Evolutionary conservation across 129 eudicot species (phyloP), one percentile per base, ranked within the genome.

Genomic region (Lonicera japonica): DNA sequence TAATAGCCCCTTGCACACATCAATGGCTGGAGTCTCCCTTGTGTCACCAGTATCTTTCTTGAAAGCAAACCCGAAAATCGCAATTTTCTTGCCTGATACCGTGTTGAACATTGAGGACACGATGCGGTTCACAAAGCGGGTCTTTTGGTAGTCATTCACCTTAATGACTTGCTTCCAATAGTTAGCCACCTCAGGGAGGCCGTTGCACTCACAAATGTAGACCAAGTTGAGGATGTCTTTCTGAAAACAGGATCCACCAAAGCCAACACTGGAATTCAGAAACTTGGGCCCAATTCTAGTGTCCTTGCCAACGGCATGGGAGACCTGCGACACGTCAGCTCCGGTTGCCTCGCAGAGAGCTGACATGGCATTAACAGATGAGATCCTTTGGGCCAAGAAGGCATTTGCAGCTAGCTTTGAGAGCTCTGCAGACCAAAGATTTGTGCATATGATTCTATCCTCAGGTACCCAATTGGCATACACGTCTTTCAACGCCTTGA

Each of bases 381-480:
- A 86, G 67, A 86, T 82, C 72, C 95, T 70, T 24, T 86, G 89
- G 12, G 95, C 95, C 81, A 86, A 69, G 66, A 86, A 86, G 10
- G 95, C 95, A 48, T 86, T 83, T 43, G 95, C 95, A 4, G 95
- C 95, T 0, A 86, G 81, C 67, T 86, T 86, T 16, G 95, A 87
- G 58, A 87, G 73, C 81, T 87, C 95, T 5, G 90, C 90, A n/a
- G 95, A 87, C 95, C 90, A 87, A 6, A 87, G 90, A 75, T 83
- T 87, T 62, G 90, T 72, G 70, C 90, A 83, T 8, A 87, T 62
- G 64, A 87, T 87, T 61, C 81, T 68, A 7, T 80, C 95, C 48
- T 87, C 87, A 0, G 95, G 85, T 20, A 87, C 95, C 95, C 95
- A 87, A 47, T 83, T 68, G 23, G 90, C 90, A 40, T 87, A 87